Percentiles rank a stretch among this genome's conserved stretches.
phyloP scores from a whole-genome alignment of 2,329 filamentous ascomycete genomes.

The Venturia oleaginea region DNA sequence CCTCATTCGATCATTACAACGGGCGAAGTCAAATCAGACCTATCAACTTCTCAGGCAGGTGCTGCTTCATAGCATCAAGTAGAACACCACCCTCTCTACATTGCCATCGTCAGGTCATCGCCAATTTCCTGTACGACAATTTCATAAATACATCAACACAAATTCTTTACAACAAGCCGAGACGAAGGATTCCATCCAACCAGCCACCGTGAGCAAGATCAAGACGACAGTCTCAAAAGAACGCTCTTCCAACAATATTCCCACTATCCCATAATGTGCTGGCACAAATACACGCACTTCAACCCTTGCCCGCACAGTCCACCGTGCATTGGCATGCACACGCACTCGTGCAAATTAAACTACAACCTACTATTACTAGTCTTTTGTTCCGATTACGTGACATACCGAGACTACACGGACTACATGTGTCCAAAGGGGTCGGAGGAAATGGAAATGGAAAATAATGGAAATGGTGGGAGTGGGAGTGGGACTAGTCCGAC shows the following conservation, averaged over 20 bases:
- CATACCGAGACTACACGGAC: neutral
- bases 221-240: neutral
- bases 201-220: neutral
- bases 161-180: neutral
- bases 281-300: conserved; percentile 13
- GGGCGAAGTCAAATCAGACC: neutral
- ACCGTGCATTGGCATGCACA: conserved; percentile 13
- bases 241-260: neutral
- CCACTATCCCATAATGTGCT: conserved; percentile 9
- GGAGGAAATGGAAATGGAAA: neutral
- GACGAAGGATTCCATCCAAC: neutral
- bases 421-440: conserved; percentile 7
- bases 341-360: conserved; percentile 6
- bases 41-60: neutral
- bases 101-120: neutral
- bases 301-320: conserved; percentile 6
- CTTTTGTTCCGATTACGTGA: conserved; percentile 6
- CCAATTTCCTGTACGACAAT: neutral
- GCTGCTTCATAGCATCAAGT: neutral
- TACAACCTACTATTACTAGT: conserved; percentile 10
- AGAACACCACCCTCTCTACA: neutral
- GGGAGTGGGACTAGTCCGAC: neutral
- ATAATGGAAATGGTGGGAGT: neutral
- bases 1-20: neutral
- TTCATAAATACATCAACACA: neutral